phyloP scores from a whole-genome alignment of 805 yeast genomes.

The Priceomyces carsonii region DNA sequence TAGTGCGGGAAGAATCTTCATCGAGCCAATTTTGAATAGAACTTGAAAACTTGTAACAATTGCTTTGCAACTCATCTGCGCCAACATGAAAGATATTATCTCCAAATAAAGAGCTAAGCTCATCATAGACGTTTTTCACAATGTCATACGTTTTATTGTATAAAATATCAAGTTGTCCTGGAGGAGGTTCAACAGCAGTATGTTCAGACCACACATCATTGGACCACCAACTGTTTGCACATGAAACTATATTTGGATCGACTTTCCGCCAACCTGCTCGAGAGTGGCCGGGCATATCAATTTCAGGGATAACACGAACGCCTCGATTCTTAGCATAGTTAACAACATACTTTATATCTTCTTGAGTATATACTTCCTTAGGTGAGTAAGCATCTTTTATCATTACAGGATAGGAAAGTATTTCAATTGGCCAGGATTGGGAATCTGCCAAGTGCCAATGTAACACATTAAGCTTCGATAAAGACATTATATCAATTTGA shows the following conservation, averaged over 20 bases:
- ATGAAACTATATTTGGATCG: slow-evolving; percentile 27
- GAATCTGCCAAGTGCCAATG: slow-evolving; percentile 45
- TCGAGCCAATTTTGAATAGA: slow-evolving; percentile 25
- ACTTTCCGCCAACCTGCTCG: slow-evolving; percentile 38
- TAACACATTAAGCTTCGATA: slow-evolving; percentile 36
- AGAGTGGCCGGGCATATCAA: slow-evolving; percentile 46
- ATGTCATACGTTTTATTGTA: slow-evolving; percentile 31
- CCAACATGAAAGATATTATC: slow-evolving; percentile 45
- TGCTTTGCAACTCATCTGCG: slow-evolving; percentile 34
- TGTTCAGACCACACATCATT: slow-evolving; percentile 18
- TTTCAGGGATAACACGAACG: slow-evolving; percentile 41
- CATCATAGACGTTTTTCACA: slow-evolving; percentile 31
- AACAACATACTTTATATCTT: slow-evolving; percentile 26
- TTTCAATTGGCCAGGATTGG: slow-evolving; percentile 42
- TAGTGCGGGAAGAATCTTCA: slow-evolving; percentile 21
- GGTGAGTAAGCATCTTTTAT: slow-evolving; percentile 35
- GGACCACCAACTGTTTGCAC: slow-evolving; percentile 27
- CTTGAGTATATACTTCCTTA: slow-evolving; percentile 26
- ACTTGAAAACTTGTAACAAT: slow-evolving; percentile 33
- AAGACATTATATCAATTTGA: slow-evolving; percentile 39
- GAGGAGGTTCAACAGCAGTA: slow-evolving; percentile 38
- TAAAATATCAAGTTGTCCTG: slow-evolving; percentile 41
- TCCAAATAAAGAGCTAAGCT: slow-evolving; percentile 28
- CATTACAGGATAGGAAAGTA: slow-evolving; percentile 36
- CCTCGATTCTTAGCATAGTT: slow-evolving; percentile 34